A percentile compares a stretch with the other conserved stretches of the same genome.
These are phyloP conservation scores for Schizosaccharomyces osmophilus DNA, from an alignment of 805 yeast species.

Conservation along the genomic window DNA sequence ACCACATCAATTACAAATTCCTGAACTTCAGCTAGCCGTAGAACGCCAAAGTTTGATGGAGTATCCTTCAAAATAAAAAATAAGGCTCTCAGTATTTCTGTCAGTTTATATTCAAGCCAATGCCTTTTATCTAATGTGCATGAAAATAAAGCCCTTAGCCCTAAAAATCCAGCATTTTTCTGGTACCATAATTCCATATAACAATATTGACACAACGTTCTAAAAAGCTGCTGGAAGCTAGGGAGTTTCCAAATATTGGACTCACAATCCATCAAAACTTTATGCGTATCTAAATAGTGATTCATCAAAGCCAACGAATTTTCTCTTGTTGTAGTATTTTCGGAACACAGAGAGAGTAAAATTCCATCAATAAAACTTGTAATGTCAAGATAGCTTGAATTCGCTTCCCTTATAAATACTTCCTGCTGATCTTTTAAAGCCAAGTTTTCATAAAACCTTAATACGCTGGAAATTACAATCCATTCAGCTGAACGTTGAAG, in stretches of 20 bases:
- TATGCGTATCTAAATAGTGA: background rate
- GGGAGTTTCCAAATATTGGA: background rate
- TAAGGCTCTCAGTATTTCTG: conserved; percentile 65
- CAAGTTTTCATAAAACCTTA: background rate
- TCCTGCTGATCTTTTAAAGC: background rate
- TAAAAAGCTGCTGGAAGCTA: background rate
- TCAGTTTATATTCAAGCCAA: conserved; percentile 56
- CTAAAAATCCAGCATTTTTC: conserved; percentile 73
- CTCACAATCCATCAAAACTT: background rate
- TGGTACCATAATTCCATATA: conserved; percentile 69
- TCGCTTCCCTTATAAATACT: background rate
- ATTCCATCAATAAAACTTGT: background rate
- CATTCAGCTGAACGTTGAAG: background rate
- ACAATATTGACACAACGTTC: conserved; percentile 50
- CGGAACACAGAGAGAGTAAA: background rate
- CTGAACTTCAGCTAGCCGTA: conserved; percentile 41
- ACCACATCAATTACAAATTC: conserved; percentile 18
- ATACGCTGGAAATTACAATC: background rate
- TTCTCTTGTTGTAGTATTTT: background rate
- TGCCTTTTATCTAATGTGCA: conserved; percentile 41
- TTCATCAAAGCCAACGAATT: background rate
- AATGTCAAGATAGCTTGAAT: background rate
- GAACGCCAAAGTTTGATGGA: conserved; percentile 64
- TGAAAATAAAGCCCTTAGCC: conserved; percentile 46
- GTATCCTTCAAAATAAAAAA: conserved; percentile 79